Evolutionary conservation across 2,329 filamentous ascomycete genomes (phyloP), one percentile per base, ranked within the genome.

Genomic region (Fusarium floridanum): DNA sequence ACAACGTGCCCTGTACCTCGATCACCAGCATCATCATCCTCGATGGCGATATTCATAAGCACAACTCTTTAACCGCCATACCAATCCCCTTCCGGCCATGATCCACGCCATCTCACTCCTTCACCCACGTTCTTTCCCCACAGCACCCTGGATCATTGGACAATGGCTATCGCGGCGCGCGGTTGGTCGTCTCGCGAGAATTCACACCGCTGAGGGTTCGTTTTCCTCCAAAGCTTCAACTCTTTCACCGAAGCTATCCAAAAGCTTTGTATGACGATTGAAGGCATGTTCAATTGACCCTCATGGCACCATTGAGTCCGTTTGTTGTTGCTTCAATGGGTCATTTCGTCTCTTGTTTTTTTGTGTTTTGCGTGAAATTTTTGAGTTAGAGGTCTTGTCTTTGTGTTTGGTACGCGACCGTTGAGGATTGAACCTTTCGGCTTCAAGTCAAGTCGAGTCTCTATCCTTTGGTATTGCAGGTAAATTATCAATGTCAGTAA

Each of bases 11-110:
- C 27, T 34, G 27, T 32, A 27, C 8, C 45, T 53, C 27, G 5
- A 53, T 17, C 45, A 29, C 48, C 8, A 32, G 48, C 48, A 32
- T 20, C 27, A 34, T 32, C 34, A 36, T 36, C 34, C 34, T 36
- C 34, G 48, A 53, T 29, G 48, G n/a, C 24, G 48, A 53, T 53
- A 29, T 50, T 27, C 45, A 50, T 50, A 50, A 50, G 45, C 45
- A 27, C 34, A 63, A 63, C 41, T 45, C 45, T 61, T 37, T 45
- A 50, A 50, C 22, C 45, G 45, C 45, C 45, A 66, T 67, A 67
- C 72, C 66, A 75, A 75, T 29, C 72, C 69, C 36, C 61, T 75
- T 74, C 59, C 72, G 72, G 72, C 36, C 53, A 62, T 63, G 59
- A 50, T 72, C 72, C 72, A 74, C 57, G 72, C 68, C 43, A 14